These are phyloP conservation scores for Dictyostelium purpureum DNA, from an alignment of 78 protist genomes.

Conservation along the genomic window DNA sequence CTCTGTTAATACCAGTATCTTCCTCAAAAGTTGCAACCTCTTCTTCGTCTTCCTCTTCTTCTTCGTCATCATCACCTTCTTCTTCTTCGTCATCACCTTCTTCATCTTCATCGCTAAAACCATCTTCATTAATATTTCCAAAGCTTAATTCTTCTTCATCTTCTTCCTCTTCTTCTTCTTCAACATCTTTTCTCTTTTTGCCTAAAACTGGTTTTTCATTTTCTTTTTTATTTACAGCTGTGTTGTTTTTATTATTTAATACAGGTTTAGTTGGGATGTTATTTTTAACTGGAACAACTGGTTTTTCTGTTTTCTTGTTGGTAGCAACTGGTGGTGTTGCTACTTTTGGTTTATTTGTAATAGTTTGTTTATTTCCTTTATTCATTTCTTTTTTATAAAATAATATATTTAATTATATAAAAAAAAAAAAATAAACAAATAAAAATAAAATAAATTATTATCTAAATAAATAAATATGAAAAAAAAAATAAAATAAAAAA, in stretches of 20 bases:
- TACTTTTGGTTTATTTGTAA: neutral
- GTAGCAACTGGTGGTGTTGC: neutral
- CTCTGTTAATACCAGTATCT: neutral
- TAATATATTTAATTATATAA: neutral
- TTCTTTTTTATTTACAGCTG: neutral
- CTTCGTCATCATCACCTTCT: slow-evolving; percentile 6
- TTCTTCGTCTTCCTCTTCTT: neutral
- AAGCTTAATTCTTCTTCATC: neutral
- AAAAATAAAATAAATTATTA: too few species aligned
- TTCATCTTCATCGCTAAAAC: neutral
- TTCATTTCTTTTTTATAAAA: neutral
- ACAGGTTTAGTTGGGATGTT: neutral
- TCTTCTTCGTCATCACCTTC: slow-evolving; percentile 22
- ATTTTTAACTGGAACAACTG: slow-evolving; percentile 4
- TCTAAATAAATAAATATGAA: neutral
- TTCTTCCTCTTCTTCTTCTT: slow-evolving; percentile 28
- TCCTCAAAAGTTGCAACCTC: neutral
- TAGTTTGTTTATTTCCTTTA: neutral
- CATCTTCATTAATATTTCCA: neutral
- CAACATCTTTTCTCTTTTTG: slow-evolving; percentile 6
- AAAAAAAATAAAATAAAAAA: neutral
- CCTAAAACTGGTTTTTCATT: slow-evolving; percentile 10
- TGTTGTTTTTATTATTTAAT: neutral
- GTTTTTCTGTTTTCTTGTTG: neutral
- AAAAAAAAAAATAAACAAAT: neutral